Evolutionary conservation across 331 rosid species (phyloP).

Genomic region (Telfairia occidentalis): DNA sequence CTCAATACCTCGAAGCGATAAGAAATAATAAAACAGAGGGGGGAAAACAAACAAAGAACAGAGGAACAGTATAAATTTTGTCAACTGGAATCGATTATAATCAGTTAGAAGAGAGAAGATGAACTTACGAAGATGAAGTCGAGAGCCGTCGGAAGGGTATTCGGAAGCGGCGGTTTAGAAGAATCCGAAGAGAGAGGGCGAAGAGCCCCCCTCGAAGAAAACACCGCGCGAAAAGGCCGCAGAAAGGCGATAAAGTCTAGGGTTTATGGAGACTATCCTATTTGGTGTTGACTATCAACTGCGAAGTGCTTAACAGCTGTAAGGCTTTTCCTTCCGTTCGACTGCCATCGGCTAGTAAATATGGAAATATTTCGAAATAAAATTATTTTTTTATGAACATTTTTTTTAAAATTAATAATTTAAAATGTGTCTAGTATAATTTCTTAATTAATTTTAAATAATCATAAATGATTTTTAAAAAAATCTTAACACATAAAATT

Average conservation of each 20-base stretch:
- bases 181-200: conserved; percentile 5
- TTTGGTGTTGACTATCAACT: neutral
- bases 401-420: too few species aligned
- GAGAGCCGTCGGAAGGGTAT: neutral
- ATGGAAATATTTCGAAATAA: too few species aligned
- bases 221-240: neutral
- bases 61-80: neutral
- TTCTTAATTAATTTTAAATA: too few species aligned
- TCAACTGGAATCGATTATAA: neutral
- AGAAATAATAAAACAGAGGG: neutral
- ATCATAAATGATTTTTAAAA: too few species aligned
- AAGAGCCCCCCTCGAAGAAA: conserved; percentile 9
- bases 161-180: neutral
- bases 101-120: neutral
- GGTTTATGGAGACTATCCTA: neutral
- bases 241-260: neutral
- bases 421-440: too few species aligned
- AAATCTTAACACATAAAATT: too few species aligned
- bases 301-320: neutral
- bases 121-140: neutral
- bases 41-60: neutral
- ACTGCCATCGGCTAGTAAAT: too few species aligned
- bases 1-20: neutral
- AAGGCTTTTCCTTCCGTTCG: neutral
- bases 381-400: too few species aligned